Base-by-base conservation (phyloP, 2,329 filamentous ascomycete species). In the Tolypocladium ophioglossoides region DNA sequence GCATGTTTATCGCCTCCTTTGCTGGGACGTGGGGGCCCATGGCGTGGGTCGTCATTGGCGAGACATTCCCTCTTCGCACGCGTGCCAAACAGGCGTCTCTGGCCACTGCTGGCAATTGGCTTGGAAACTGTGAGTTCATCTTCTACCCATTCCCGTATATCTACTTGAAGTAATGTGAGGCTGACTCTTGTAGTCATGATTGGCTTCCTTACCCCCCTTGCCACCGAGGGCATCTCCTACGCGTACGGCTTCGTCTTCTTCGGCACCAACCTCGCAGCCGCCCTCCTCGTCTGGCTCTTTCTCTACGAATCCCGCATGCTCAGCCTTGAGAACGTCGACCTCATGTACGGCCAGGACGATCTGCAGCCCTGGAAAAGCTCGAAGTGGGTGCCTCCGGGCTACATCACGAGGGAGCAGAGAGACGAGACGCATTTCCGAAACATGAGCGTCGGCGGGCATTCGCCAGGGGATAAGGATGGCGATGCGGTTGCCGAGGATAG, bases 1-100 rank as follows among this genome's bases (percentile, higher is more conserved):
- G 83, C 68, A 80, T 89, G 73, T 90, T 89, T 69, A 89, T 90
- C 54, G 79, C 82, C 50, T 84, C 80, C 1, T 91, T 88, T 60
- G 86, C 86, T 2, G 58, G 74, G 47, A 87, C 84, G 2, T 89
- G 84, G 84, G 85, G 85, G 14, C 85, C 85, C 0, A 80, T 87
- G 51, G 75, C 83, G 6, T 89, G 85, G 85, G 80, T 82, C 35
- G 78, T 86, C 54, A 80, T 84, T 46, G 82, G 81, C 51, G 85
- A 88, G 66, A 80, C 81, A 50, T 88, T 85, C 64, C 78, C 83
- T 7, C 72, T 78, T 1, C 73, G 80, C 12, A 79, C 78, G 39
- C 71, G 78, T 50, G 75, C 77, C 2, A 78, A 78, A 70, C 75
- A 77, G 63, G 77, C 78, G 27, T 78, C 78, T 27, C 67, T 83